Evolutionary conservation across 176 grass and related monocot genomes (phyloP).

Genomic region (Cenchrus purpureus): DNA sequence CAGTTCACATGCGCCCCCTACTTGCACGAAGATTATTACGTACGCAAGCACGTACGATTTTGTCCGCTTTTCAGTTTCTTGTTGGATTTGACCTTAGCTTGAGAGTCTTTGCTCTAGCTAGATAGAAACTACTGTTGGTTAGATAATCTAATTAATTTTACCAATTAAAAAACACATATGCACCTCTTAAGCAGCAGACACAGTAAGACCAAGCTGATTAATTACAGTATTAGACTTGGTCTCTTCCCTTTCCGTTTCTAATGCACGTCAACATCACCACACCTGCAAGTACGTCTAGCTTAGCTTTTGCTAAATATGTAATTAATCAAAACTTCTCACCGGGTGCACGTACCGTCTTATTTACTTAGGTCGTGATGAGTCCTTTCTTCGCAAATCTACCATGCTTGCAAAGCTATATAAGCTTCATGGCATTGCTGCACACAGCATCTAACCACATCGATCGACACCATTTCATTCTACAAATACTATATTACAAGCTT

Average conservation of each 20-base stretch:
- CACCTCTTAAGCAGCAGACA: not conserved
- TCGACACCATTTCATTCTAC: not conserved
- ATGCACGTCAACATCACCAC: constrained; percentile 3
- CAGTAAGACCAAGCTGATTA: not conserved
- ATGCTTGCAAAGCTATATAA: not conserved
- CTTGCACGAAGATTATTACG: not conserved
- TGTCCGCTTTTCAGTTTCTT: not conserved
- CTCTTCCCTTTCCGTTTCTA: not conserved
- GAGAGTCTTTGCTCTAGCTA: not conserved
- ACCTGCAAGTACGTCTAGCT: not conserved
- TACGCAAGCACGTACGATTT: not conserved
- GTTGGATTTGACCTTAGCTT: not conserved
- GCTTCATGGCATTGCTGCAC: too few species aligned
- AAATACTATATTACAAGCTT: not conserved
- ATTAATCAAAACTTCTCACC: not conserved
- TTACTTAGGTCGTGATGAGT: not conserved
- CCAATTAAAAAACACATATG: not conserved
- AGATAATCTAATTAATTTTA: not conserved
- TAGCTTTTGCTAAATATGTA: not conserved
- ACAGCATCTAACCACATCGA: not conserved
- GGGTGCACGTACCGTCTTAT: not conserved
- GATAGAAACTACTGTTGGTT: not conserved
- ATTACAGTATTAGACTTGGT: not conserved
- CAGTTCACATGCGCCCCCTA: not conserved
- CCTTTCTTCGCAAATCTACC: not conserved